Percentiles rank a stretch among this genome's conserved stretches.
These are phyloP conservation scores for Phoma sp. DNA, from an alignment of 2,329 filamentous ascomycete genomes.

Conservation along the genomic window DNA sequence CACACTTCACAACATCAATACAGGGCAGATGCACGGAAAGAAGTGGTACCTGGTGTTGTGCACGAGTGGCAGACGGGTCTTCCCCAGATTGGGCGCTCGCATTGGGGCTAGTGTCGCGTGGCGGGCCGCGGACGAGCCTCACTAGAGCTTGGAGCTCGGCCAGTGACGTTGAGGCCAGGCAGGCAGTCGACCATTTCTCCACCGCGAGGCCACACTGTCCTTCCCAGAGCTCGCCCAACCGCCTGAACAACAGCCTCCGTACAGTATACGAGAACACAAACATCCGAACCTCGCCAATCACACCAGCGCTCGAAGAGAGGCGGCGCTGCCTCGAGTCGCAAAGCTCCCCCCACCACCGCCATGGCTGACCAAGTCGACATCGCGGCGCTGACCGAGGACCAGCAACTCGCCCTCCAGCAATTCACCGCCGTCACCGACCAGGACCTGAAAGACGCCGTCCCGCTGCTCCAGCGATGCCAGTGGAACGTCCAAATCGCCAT, in stretches of 20 bases:
- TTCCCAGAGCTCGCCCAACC: background rate
- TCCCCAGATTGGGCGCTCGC: background rate
- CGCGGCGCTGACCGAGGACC: conserved; percentile 73
- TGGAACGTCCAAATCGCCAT: conserved; percentile 99
- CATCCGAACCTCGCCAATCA: background rate
- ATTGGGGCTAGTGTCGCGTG: conserved; percentile 11
- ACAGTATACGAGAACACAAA: too few species aligned
- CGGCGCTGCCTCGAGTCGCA: background rate
- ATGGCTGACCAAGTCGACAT: conserved; percentile 62
- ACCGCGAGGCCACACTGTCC: conserved; percentile 10
- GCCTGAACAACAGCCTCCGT: background rate
- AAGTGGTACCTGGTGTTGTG: background rate
- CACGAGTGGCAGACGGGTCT: conserved; percentile 1
- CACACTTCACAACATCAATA: too few species aligned
- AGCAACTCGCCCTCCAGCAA: conserved; percentile 85
- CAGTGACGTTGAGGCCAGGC: conserved; percentile 17
- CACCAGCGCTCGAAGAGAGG: background rate
- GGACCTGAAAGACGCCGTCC: conserved; percentile 75
- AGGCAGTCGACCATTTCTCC: conserved; percentile 2
- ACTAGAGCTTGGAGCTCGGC: conserved; percentile 1
- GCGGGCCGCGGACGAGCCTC: conserved; percentile 9
- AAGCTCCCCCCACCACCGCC: background rate
- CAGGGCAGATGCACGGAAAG: too few species aligned
- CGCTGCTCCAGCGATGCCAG: conserved; percentile 82
- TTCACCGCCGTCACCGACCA: conserved; percentile 89